phyloP scores from a whole-genome alignment of 2,329 filamentous ascomycete species.

The Botrytis byssoidea region DNA sequence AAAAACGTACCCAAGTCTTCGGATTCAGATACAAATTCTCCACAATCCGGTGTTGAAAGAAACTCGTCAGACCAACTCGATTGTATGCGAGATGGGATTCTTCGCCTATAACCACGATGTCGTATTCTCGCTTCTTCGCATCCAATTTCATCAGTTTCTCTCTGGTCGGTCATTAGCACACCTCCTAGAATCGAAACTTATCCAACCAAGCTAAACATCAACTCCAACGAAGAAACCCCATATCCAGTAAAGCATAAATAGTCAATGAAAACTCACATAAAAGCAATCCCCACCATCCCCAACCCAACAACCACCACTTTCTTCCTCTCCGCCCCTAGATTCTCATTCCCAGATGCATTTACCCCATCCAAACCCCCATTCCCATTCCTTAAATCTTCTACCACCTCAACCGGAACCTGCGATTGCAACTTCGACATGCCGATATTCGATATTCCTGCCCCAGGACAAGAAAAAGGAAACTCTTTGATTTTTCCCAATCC shows the following conservation, averaged over 20 bases:
- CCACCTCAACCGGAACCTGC: slow-evolving; percentile 30
- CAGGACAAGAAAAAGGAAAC: background rate
- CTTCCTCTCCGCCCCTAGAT: slow-evolving; percentile 48
- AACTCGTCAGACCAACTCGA: slow-evolving; percentile 82
- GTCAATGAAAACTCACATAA: slow-evolving; percentile 62
- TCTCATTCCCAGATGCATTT: slow-evolving; percentile 28
- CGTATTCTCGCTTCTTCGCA: slow-evolving; percentile 69
- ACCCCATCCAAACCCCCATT: slow-evolving; percentile 33
- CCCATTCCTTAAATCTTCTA: slow-evolving; percentile 28
- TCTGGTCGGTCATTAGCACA: slow-evolving; percentile 45
- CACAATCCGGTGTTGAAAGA: slow-evolving; percentile 81
- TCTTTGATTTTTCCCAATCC: background rate
- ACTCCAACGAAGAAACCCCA: no score
- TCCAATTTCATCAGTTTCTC: slow-evolving; percentile 89
- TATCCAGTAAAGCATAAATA: background rate
- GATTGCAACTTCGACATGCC: slow-evolving; percentile 36
- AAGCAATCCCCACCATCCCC: slow-evolving; percentile 88
- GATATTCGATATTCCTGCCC: background rate
- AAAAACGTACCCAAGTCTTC: slow-evolving; percentile 66
- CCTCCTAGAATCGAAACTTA: rapidly evolving
- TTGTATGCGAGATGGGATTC: slow-evolving; percentile 89
- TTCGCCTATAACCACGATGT: slow-evolving; percentile 82
- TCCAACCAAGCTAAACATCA: no score
- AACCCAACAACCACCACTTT: slow-evolving; percentile 79
- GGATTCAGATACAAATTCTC: slow-evolving; percentile 89